These are phyloP conservation scores for Sporobolomyces pararoseus DNA, from an alignment of 768 basidiomycete species.

Conservation along the genomic window DNA sequence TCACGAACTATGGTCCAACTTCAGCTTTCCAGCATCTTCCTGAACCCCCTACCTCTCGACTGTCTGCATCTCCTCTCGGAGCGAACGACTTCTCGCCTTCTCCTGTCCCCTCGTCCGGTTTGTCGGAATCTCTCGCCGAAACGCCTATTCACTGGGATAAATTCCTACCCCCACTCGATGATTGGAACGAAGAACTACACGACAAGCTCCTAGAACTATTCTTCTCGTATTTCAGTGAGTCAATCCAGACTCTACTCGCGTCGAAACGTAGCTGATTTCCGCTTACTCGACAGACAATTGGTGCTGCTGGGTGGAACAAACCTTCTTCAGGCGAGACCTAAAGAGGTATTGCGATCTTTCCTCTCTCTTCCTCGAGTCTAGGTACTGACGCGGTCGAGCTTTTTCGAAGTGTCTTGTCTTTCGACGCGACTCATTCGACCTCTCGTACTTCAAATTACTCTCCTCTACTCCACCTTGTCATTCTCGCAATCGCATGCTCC, in stretches of 20 bases:
- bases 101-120: background rate
- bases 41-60: background rate
- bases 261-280: background rate
- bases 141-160: slow-evolving; percentile 20
- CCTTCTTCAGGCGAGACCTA: slow-evolving; percentile 22
- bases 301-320: slow-evolving; percentile 21
- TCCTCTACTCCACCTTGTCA: slow-evolving; percentile 35
- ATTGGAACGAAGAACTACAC: slow-evolving; percentile 27
- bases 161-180: slow-evolving; percentile 13
- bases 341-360: background rate
- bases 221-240: slow-evolving; percentile 34
- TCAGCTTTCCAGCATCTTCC: slow-evolving; percentile 46
- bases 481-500: slow-evolving; percentile 31
- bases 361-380: background rate
- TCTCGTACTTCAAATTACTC: slow-evolving; percentile 27
- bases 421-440: background rate
- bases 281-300: background rate
- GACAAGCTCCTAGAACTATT: slow-evolving; percentile 27
- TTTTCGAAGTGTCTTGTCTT: background rate
- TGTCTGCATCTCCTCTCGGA: background rate
- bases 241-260: too few relatives aligned
- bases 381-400: background rate
- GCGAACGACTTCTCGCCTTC: background rate
- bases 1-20: slow-evolving; percentile 48
- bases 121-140: background rate